These are phyloP conservation scores for Tilletia setariae DNA, from an alignment of 1,284 basidiomycete genomes.

Conservation along the genomic window DNA sequence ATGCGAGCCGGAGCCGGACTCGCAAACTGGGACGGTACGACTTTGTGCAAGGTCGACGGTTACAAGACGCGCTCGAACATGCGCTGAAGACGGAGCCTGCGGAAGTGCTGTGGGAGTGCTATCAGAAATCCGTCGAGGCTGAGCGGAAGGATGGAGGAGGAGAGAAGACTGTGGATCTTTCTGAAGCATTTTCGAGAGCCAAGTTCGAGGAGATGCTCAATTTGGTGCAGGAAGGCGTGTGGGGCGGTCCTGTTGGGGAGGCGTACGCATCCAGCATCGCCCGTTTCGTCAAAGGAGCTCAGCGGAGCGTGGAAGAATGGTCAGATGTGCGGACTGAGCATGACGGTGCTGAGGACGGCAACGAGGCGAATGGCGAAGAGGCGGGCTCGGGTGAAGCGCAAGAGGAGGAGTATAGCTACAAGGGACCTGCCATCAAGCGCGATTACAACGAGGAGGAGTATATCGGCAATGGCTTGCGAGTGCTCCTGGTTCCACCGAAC, in stretches of 20 bases:
- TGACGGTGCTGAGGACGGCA: not conserved
- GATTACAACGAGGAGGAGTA: constrained; percentile 8
- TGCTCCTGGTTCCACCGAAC: not conserved
- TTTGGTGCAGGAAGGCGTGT: constrained; percentile 24
- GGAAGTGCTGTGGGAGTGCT: not conserved
- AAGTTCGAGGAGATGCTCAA: not conserved
- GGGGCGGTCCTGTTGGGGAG: constrained; percentile 29
- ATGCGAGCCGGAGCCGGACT: not conserved
- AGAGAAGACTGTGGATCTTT: not conserved
- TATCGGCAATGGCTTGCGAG: not conserved
- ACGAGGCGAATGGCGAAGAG: not conserved
- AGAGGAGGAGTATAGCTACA: not conserved
- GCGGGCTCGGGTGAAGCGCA: not conserved
- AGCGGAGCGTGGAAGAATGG: not conserved
- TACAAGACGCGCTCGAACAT: not conserved
- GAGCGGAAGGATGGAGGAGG: not conserved
- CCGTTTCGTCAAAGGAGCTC: constrained; percentile 37
- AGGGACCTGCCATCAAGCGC: not conserved
- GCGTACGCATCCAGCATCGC: constrained; percentile 39
- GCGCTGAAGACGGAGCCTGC: not conserved
- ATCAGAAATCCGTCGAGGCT: too few species aligned
- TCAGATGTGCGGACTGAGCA: not conserved
- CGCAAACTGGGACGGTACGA: not conserved
- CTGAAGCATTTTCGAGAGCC: not conserved
- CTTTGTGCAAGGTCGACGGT: not conserved